Evolutionary conservation across 2,329 filamentous ascomycete genomes (phyloP).

Genomic region (Venturiaceae sp.): DNA sequence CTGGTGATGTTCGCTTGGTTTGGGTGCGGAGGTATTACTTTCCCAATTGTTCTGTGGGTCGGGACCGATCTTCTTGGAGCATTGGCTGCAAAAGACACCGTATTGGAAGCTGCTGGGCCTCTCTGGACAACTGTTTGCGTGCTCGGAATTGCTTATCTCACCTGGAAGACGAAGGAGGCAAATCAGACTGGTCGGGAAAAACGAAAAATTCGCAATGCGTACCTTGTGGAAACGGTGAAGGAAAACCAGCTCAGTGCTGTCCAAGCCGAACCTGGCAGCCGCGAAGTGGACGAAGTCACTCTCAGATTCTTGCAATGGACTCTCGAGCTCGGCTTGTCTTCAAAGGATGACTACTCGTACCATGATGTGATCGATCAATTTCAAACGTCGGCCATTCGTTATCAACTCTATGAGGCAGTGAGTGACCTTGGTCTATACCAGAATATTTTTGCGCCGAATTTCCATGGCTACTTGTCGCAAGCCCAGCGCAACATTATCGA

Average conservation of each 20-base stretch:
- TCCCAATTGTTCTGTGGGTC: background rate
- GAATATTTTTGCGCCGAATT: slow-evolving; percentile 13
- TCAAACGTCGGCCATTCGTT: slow-evolving; percentile 15
- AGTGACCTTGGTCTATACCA: slow-evolving; percentile 14
- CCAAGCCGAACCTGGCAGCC: background rate
- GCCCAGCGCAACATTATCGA: slow-evolving; percentile 14
- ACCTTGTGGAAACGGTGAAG: background rate
- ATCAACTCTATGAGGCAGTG: slow-evolving; percentile 15
- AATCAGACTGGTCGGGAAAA: background rate
- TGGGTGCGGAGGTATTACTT: background rate
- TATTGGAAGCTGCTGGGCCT: background rate
- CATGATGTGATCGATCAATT: slow-evolving; percentile 17
- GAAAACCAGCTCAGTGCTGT: background rate
- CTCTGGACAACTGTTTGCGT: background rate
- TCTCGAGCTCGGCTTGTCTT: slow-evolving; percentile 13
- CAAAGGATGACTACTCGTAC: slow-evolving; percentile 13
- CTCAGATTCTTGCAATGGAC: slow-evolving; percentile 11
- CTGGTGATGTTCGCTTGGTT: slow-evolving; percentile 6
- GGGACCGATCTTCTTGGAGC: background rate
- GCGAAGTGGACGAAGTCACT: slow-evolving; percentile 5
- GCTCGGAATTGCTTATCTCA: background rate
- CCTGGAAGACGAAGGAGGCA: background rate
- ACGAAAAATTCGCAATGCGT: background rate
- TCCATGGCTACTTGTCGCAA: slow-evolving; percentile 14
- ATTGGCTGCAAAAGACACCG: background rate